These are phyloP conservation scores for Rosa rugosa DNA, from an alignment of 306 rosid genomes.

Conservation along the genomic window DNA sequence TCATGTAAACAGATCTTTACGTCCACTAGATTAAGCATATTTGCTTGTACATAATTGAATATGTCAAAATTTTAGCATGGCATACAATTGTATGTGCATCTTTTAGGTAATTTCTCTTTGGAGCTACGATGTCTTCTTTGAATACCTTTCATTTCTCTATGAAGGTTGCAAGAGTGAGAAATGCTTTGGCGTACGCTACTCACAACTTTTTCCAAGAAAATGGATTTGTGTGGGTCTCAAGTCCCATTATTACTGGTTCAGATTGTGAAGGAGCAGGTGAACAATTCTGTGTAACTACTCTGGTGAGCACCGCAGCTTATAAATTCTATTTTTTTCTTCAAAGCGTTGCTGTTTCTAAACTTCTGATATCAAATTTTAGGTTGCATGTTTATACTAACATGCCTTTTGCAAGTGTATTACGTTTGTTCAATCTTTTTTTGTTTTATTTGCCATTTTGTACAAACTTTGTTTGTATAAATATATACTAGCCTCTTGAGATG, in stretches of 20 bases:
- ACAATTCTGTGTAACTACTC: constrained; percentile 94
- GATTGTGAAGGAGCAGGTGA: constrained; percentile 99
- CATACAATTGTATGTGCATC: constrained; percentile 16
- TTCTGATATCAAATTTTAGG: neutral
- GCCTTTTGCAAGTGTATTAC: neutral
- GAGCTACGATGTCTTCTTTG: neutral
- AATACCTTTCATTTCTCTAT: constrained; percentile 10
- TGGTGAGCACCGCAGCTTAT: constrained; percentile 54
- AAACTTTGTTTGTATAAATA: neutral
- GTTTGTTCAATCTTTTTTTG: neutral
- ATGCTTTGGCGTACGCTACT: constrained; percentile 81
- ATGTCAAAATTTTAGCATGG: neutral
- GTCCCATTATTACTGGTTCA: constrained; percentile 94
- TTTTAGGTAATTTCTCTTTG: constrained; percentile 16
- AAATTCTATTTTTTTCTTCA: neutral
- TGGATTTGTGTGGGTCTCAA: constrained; percentile 86
- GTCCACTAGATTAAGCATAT: neutral
- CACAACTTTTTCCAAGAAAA: constrained; percentile 96
- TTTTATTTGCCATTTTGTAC: neutral
- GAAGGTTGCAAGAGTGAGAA: constrained; percentile 96
- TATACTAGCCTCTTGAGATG: neutral
- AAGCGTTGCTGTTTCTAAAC: neutral
- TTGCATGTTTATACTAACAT: neutral
- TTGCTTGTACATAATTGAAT: neutral
- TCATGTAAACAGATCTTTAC: neutral